Base-by-base conservation (phyloP, 176 grass and related monocot genomes). In the Oryza meyeriana region DNA sequence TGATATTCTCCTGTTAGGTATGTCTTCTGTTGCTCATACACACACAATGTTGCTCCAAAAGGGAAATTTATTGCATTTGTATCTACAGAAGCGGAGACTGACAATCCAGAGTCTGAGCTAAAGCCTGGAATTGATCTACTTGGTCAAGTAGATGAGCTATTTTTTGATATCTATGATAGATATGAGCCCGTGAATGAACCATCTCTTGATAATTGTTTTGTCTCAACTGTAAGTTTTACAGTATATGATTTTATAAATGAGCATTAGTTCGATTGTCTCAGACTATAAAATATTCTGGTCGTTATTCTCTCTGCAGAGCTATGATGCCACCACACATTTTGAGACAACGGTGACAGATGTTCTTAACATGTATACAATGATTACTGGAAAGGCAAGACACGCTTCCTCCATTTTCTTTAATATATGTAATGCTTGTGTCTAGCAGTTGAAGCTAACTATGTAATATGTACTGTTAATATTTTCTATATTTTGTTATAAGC, bases 31-130 rank as follows among this genome's bases (percentile, higher is more conserved):
- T 97, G 92, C 47, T 97, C 94, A 25, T 97, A 97, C 62, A 88
- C 89, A 7, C 94, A 97, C 80, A 97, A 97, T 61, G 87, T 94
- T 11, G 92, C 89, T 2, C 94, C 94, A 68, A 94, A 88, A 70
- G 89, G 85, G 74, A 97, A 92, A 69, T 97, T 92, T 66, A 94
- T 94, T 85, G 92, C 94, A 71, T 97, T 97, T 88, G 92, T 97
- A 35, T 97, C 92, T 76, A 64, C 92, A 4, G 91, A 97, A 79
- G 94, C 89, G 6, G 91, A 97, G 47, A 97, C 87, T 58, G 83
- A 97, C 71, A 87, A 79, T 31, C 87, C 89, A 25, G 72, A 94
- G 58, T 59, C 82, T 0, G 94, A 97, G 73, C 85, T 97, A 45
- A 90, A 82, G 71, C 85, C 94, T 74, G 91, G 94, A 59, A 86